Percentiles rank a stretch among this genome's conserved stretches.
These are phyloP conservation scores for Dipteronia dyeriana DNA, from an alignment of 345 rosid species.

Conservation along the genomic window DNA sequence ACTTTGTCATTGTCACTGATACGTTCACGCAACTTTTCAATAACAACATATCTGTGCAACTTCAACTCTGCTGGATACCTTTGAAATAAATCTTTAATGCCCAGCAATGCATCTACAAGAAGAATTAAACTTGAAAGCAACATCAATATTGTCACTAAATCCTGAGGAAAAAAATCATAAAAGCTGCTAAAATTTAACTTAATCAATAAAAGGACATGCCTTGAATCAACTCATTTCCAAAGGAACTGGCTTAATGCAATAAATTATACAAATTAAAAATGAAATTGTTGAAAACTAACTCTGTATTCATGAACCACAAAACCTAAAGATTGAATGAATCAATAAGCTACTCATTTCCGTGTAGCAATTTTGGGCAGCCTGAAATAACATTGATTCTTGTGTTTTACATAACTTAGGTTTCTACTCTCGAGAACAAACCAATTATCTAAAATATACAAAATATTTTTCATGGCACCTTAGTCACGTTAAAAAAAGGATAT, in stretches of 20 bases:
- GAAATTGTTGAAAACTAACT: not conserved
- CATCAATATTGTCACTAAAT: not conserved
- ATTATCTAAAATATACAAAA: not conserved
- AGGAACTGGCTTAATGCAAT: not conserved
- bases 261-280: not conserved
- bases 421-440: too few relatives aligned
- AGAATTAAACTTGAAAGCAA: constrained; percentile 11
- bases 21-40: constrained; percentile 72
- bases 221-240: not conserved
- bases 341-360: not conserved
- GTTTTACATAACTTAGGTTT: not conserved
- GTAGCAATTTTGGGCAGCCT: not conserved
- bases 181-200: not conserved
- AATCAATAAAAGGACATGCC: not conserved
- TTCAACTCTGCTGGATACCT: constrained; percentile 70
- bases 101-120: constrained; percentile 69
- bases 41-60: constrained; percentile 50
- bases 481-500: not conserved
- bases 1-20: constrained; percentile 62
- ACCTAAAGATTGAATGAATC: constrained; percentile 3
- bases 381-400: not conserved
- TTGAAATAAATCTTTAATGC: constrained; percentile 66
- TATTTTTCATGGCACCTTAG: not conserved
- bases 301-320: not conserved
- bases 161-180: not conserved